Percentiles rank a stretch among this genome's conserved stretches.
These are phyloP conservation scores for Boletus vinaceobasis DNA, from an alignment of 768 basidiomycete species.

Conservation along the genomic window DNA sequence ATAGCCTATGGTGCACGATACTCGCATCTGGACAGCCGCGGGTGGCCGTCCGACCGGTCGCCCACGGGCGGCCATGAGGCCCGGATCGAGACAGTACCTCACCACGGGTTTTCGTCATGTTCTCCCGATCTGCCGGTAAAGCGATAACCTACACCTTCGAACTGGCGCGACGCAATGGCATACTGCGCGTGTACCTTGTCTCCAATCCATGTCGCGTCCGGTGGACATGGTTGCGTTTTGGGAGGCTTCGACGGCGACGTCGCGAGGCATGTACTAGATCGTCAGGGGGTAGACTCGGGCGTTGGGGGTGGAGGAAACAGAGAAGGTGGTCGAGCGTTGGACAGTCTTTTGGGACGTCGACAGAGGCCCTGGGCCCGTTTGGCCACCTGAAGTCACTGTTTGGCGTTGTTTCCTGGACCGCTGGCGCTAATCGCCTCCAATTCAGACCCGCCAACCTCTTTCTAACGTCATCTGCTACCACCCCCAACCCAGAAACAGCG, in stretches of 20 bases:
- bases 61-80: too few relatives aligned
- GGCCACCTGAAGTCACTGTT: too few relatives aligned
- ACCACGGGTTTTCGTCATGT: background rate
- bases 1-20: background rate
- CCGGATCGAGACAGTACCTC: background rate
- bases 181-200: background rate
- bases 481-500: background rate
- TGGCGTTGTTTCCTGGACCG: too few relatives aligned
- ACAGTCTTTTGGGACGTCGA: constrained; percentile 1
- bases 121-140: constrained; percentile 1
- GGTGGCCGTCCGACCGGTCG: background rate
- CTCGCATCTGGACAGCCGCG: background rate
- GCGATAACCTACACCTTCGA: constrained; percentile 2
- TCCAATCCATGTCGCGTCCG: background rate
- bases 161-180: background rate
- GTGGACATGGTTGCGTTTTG: too few relatives aligned
- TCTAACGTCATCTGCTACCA: too few relatives aligned
- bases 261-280: background rate
- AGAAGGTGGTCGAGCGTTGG: constrained; percentile 6
- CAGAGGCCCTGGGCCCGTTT: too few relatives aligned
- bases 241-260: background rate
- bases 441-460: too few relatives aligned
- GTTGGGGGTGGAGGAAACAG: constrained; percentile 6
- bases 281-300: background rate
- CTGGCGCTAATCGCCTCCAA: too few relatives aligned